These are phyloP conservation scores for Plenodomus tracheiphilus DNA, from an alignment of 2,329 filamentous ascomycete genomes.

Conservation along the genomic window DNA sequence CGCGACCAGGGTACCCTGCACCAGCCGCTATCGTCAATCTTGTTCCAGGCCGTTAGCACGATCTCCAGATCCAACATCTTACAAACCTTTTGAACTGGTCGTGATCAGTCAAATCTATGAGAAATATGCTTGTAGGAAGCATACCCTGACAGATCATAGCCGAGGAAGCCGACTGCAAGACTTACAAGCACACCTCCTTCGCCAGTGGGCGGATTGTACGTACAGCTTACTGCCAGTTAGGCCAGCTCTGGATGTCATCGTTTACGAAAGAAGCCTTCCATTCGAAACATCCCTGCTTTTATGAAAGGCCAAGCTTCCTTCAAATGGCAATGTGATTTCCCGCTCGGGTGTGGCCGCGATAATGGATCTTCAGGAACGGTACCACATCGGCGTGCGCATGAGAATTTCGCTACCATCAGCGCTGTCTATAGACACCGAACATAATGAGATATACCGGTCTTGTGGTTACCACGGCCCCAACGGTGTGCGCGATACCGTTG, in stretches of 20 bases:
- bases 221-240: not conserved
- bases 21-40: not conserved
- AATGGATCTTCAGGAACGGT: not conserved
- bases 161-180: too few relatives aligned
- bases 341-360: not conserved
- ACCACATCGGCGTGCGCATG: not conserved
- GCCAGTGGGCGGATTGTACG: too few relatives aligned
- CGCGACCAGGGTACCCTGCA: not conserved
- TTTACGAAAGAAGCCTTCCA: not conserved
- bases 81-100: not conserved
- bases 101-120: too few relatives aligned
- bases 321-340: not conserved
- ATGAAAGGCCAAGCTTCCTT: not conserved
- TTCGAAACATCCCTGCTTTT: not conserved
- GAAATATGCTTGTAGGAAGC: too few relatives aligned
- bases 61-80: not conserved
- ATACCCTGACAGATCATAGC: too few relatives aligned
- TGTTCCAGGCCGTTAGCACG: not conserved
- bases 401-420: not conserved
- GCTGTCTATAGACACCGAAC: not conserved
- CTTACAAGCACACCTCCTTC: too few relatives aligned
- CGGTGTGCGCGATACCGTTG: not conserved
- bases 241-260: not conserved
- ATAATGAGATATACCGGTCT: not conserved
- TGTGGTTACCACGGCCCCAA: not conserved